phyloP scores from a whole-genome alignment of 306 rosid genomes.

The Rosa rugosa region DNA sequence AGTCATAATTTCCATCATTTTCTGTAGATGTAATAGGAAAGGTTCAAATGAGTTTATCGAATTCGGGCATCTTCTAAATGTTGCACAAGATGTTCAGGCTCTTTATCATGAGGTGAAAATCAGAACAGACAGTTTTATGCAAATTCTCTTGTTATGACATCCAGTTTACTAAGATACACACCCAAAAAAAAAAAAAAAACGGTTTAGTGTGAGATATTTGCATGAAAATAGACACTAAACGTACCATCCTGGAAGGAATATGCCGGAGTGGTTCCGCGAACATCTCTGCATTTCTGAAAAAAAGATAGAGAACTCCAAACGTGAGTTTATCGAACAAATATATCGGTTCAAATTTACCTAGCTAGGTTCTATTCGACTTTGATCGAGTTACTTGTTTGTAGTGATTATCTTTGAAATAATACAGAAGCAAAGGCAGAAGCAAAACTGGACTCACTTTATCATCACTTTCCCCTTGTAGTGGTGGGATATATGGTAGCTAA shows the following conservation, averaged over 20 bases:
- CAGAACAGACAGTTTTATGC: too few relatives aligned
- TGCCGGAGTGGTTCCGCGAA: slow-evolving; percentile 54
- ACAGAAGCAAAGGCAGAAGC: background rate
- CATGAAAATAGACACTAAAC: background rate
- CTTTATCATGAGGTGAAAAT: too few relatives aligned
- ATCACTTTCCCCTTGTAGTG: slow-evolving; percentile 54
- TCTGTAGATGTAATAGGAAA: slow-evolving; percentile 30
- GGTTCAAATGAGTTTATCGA: too few relatives aligned
- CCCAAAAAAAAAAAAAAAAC: too few relatives aligned
- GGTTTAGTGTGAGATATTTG: background rate
- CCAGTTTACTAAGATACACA: too few relatives aligned
- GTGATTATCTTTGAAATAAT: background rate
- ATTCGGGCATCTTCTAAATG: too few relatives aligned
- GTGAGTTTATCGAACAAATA: background rate
- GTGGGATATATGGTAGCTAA: slow-evolving; percentile 55
- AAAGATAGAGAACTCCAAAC: background rate
- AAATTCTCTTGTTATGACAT: too few relatives aligned
- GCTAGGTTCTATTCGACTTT: background rate
- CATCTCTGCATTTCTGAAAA: slow-evolving; percentile 58
- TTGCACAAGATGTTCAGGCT: too few relatives aligned
- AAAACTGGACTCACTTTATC: slow-evolving; percentile 46
- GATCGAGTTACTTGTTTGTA: background rate
- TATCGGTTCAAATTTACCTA: background rate
- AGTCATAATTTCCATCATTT: slow-evolving; percentile 24
- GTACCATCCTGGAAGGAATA: slow-evolving; percentile 52